Base-by-base conservation (phyloP, 495 filamentous ascomycete genomes). In the Thozetella sp. region DNA sequence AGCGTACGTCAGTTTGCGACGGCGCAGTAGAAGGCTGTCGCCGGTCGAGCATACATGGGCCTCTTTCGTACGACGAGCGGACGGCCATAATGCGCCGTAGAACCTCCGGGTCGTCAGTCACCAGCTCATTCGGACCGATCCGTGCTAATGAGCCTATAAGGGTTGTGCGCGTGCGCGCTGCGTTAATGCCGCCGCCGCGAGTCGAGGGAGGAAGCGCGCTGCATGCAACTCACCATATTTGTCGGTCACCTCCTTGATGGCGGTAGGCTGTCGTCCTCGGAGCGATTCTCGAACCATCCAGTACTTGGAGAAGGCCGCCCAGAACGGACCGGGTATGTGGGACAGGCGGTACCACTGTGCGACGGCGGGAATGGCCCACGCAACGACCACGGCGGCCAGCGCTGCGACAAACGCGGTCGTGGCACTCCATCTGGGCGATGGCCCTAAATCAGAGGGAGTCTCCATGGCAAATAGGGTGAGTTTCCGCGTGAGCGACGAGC, bases 41-140 rank as follows among this genome's bases (percentile, higher is more conserved):
- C n/a, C n/a, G n/a, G n/a, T n/a, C n/a, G n/a, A n/a, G n/a, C n/a
- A n/a, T n/a, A n/a, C n/a, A n/a, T n/a, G n/a, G n/a, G n/a, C n/a
- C n/a, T n/a, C n/a, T n/a, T 69, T 53, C 76, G 67, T 25, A 53
- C 53, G 34, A 56, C 51, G 67, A 69, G 13, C 73, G 66, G 12
- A 71, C 75, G 1, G 56, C 72, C 59, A 62, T 75, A 67, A 74
- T 77, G 46, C 63, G 64, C 26, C 55, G 25, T 30, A 67, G 57
- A 4, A 70, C 57, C 13, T 73, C 72, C 12, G 74, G 72, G 54
- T 75, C 71, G 22, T 65, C 66, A 20, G 74, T 74, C n/a, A 82
- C 46, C 51, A 80, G 59, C 52, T 70, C 60, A 46, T 78, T 77
- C 12, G 77, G 78, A 13, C 73, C 74, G 43, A 78, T 72, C 12